A percentile compares a stretch with the other conserved stretches of the same genome.
Conservation (phyloP, 805 yeast species). For the Saccharomyces jurei region DNA sequence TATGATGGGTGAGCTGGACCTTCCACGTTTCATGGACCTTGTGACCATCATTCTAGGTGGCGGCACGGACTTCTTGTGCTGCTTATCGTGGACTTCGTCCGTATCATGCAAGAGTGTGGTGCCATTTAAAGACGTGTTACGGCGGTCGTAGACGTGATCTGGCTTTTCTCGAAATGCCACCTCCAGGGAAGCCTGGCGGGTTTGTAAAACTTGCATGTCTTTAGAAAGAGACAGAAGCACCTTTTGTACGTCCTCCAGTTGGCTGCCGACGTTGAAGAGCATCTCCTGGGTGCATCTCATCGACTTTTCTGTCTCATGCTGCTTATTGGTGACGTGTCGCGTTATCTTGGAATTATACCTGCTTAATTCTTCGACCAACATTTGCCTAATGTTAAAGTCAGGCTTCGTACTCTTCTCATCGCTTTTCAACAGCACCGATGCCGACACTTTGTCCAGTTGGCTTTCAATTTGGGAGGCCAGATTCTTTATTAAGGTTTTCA, state of each 20-base stretch:
- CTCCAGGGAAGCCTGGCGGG: constrained; percentile 14
- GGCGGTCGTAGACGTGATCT: neutral
- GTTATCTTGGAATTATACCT: neutral
- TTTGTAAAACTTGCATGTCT: constrained; percentile 10
- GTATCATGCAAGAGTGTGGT: constrained; percentile 5
- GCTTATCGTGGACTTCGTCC: constrained; percentile 2
- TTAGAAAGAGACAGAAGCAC: constrained; percentile 15
- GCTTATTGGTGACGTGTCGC: neutral
- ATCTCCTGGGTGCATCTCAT: constrained; percentile 5
- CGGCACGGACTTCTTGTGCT: constrained; percentile 3
- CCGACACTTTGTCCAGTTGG: neutral
- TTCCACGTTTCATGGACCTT: neutral
- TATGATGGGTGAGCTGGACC: neutral
- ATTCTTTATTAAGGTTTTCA: neutral
- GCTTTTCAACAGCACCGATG: neutral
- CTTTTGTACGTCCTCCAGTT: constrained; percentile 15
- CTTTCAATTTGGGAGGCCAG: neutral
- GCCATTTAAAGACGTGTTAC: constrained; percentile 3
- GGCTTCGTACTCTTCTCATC: neutral
- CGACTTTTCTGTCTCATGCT: neutral
- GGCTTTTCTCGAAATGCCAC: neutral
- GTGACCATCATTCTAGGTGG: constrained; percentile 10
- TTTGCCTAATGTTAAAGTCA: neutral
- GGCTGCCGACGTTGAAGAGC: constrained; percentile 7
- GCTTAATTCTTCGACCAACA: neutral